Evolutionary conservation across 1,284 basidiomycete genomes (phyloP), one percentile per base, ranked within the genome.

Genomic region (Trichosporon faecale): DNA sequence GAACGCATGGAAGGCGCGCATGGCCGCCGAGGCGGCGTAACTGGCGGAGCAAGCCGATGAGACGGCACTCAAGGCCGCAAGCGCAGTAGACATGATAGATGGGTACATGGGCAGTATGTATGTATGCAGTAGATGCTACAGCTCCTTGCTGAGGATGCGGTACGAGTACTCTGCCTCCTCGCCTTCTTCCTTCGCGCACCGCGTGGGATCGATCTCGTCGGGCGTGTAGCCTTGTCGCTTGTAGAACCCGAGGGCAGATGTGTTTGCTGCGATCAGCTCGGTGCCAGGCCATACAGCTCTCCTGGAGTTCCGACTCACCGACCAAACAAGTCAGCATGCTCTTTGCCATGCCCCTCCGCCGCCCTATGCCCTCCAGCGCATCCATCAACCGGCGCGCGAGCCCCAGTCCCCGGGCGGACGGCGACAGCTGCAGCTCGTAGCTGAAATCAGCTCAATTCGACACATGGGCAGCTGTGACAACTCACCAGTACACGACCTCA

Each of bases 201-300:
- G 66, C 4, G 80, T 80, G 8, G 81, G 81, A 68, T 84, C 82
- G 52, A 82, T 82, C 71, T 83, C 81, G 70, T 83, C 82, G 0
- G 79, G 75, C 12, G 66, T 68, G 71, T 78, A 79, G 66, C 80
- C 79, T 23, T 75, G 73, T 33, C 74, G 75, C 9, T 67, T 52
- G 73, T 82, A 82, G 69, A 82, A 82, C 1, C 29, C 27, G 29
- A 80, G 70, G 7, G 77, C 79, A 6, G 70, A n/a, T 0, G 66
- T 73, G 69, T 80, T 83, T 40, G 64, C 80, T 82, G 70, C 16
- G 11, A 49, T 66, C 31, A 68, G 68, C 68, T 25, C 12, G n/a
- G 40, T 18, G 7, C 14, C 52, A 18, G 18, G 14, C 9, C 35
- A 9, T 21, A 5, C 40, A 37, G 35, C 46, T 7, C 29, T 18